Evolutionary conservation across 345 rosid species (phyloP).

Genomic region (Psidium guajava): DNA sequence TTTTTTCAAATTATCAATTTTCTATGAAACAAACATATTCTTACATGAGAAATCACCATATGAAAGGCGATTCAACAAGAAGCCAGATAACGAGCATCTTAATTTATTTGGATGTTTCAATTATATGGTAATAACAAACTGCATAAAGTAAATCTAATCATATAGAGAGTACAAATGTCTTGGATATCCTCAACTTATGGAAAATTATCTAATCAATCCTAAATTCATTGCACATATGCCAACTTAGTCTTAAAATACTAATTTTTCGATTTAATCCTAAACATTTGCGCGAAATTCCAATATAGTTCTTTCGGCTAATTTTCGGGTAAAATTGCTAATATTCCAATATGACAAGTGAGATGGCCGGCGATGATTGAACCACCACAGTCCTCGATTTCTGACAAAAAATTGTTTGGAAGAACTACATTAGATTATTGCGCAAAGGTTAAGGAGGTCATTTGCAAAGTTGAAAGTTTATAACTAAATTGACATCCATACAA

Average conservation of each 20-base stretch:
- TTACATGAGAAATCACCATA: neutral
- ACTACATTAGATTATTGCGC: no score
- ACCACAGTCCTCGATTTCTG: no score
- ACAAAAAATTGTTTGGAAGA: no score
- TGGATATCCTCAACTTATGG: neutral
- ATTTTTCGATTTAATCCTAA: neutral
- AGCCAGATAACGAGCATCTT: neutral
- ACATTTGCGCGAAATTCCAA: fast-evolving
- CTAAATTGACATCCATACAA: neutral
- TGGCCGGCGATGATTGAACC: no score
- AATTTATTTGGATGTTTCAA: neutral
- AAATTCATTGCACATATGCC: neutral
- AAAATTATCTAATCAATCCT: neutral
- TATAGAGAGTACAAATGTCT: neutral
- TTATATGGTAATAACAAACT: neutral
- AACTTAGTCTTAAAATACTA: neutral
- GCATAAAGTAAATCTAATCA: neutral
- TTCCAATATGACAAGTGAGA: neutral
- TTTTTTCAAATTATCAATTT: no score
- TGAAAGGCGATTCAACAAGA: neutral
- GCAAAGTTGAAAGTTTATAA: no score
- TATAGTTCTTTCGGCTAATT: fast-evolving
- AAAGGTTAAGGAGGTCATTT: no score
- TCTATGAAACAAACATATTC: no score
- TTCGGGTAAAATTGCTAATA: fast-evolving